Percentiles rank a stretch among this genome's conserved stretches.
phyloP scores from a whole-genome alignment of 352 stramenopile genomes.

The Phytopythium helicoides region DNA sequence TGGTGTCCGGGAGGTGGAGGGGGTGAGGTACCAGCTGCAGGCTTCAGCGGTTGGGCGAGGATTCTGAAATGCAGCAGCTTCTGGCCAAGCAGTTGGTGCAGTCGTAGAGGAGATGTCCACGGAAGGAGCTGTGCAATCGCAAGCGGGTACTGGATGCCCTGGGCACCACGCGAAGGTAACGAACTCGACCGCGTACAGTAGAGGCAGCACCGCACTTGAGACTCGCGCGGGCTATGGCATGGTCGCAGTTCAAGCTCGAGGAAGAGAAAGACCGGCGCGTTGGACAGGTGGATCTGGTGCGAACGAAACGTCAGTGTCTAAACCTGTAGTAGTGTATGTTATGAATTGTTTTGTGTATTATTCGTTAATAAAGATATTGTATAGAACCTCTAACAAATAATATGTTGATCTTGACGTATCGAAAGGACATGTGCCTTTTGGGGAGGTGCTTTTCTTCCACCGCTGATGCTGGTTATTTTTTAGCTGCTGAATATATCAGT shows the following conservation, averaged over 20 bases:
- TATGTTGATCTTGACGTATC: too few species aligned
- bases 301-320: background rate
- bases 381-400: too few species aligned
- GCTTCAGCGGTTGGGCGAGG: conserved; percentile 1
- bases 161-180: background rate
- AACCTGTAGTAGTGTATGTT: too few species aligned
- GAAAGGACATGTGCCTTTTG: too few species aligned
- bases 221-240: too few species aligned
- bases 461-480: too few species aligned
- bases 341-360: background rate
- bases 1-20: conserved; percentile 4
- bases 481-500: too few species aligned
- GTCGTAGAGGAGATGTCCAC: too few species aligned
- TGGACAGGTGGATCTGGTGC: conserved; percentile 1
- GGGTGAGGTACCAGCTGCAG: conserved; percentile 1
- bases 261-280: background rate
- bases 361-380: background rate
- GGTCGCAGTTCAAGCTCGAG: background rate
- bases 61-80: conserved; percentile 4
- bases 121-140: conserved; percentile 2
- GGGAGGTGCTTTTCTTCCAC: too few species aligned
- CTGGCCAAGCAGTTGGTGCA: too few species aligned
- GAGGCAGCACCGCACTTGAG: too few species aligned
- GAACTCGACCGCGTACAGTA: too few species aligned
- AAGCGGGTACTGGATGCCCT: background rate